Evolutionary conservation across 495 filamentous ascomycete species (phyloP).

Genomic region (Penicillium cosmopolitanum): DNA sequence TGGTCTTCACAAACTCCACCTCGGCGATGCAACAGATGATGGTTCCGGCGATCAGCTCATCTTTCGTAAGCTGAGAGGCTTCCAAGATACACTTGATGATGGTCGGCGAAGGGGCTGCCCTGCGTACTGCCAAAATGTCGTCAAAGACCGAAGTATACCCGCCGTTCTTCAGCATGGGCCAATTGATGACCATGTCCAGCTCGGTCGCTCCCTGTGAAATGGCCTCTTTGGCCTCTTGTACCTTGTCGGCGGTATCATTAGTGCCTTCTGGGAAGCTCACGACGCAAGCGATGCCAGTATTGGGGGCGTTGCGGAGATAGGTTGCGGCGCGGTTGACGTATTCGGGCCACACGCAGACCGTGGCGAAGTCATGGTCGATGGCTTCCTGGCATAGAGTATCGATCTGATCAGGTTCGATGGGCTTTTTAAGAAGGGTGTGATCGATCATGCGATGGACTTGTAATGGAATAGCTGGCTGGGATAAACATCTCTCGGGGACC

Average conservation of each 20-base stretch:
- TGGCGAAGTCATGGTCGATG: conserved; percentile 57
- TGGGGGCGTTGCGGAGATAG: conserved; percentile 49
- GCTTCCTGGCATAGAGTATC: conserved; percentile 68
- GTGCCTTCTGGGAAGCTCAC: conserved; percentile 71
- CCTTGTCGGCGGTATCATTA: conserved; percentile 55
- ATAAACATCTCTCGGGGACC: conserved; percentile 30
- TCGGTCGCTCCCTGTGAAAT: conserved; percentile 61
- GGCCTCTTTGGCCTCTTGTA: conserved; percentile 58
- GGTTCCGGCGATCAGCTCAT: conserved; percentile 63
- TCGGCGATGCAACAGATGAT: conserved; percentile 61
- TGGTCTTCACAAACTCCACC: conserved; percentile 71
- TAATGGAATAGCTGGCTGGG: conserved; percentile 28
- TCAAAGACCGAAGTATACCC: conserved; percentile 57
- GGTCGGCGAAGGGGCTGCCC: conserved; percentile 50
- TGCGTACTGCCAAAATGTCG: conserved; percentile 60
- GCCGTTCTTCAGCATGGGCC: conserved; percentile 52
- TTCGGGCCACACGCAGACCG: conserved; percentile 61
- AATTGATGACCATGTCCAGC: conserved; percentile 71
- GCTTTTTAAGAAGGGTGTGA: conserved; percentile 64
- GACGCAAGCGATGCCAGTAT: conserved; percentile 62
- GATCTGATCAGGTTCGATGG: conserved; percentile 57
- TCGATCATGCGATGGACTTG: conserved; percentile 56
- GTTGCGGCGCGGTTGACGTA: conserved; percentile 57
- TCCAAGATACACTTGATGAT: conserved; percentile 70
- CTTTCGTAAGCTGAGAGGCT: conserved; percentile 57